phyloP scores from a whole-genome alignment of 495 filamentous ascomycete genomes.

The Pyrenula massariospora region DNA sequence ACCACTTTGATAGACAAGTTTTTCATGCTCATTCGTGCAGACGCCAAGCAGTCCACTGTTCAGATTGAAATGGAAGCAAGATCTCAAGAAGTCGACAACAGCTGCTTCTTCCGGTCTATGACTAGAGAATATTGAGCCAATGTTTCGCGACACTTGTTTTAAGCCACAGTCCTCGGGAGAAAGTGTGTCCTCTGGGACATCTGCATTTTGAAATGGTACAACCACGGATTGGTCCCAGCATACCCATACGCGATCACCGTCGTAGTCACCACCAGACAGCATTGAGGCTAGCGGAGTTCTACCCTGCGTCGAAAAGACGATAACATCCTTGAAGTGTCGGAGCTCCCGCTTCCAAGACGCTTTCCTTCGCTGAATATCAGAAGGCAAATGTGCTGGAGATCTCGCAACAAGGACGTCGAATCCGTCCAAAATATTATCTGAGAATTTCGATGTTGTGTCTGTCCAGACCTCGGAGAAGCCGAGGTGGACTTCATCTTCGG shows the following conservation, averaged over 20 bases:
- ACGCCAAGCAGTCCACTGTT: conserved; percentile 54
- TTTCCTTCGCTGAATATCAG: conserved; percentile 68
- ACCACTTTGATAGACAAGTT: conserved; percentile 49
- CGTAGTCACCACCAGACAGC: conserved; percentile 89
- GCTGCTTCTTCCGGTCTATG: conserved; percentile 11
- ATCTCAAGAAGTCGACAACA: conserved; percentile 35
- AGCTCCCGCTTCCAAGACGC: conserved; percentile 57
- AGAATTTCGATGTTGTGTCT: conserved; percentile 42
- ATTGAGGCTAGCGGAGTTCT: conserved; percentile 60
- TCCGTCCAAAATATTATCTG: conserved; percentile 48
- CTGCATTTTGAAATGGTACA: conserved; percentile 59
- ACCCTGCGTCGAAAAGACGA: conserved; percentile 71
- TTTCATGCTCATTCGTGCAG: conserved; percentile 66
- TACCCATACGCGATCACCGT: conserved; percentile 82
- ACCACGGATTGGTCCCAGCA: conserved; percentile 81
- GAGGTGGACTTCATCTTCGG: conserved; percentile 67
- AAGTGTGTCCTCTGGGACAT: conserved; percentile 31
- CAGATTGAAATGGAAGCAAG: conserved; percentile 54
- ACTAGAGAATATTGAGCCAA: conserved; percentile 26
- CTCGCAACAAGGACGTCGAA: conserved; percentile 80
- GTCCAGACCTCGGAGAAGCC: conserved; percentile 54
- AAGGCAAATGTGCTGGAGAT: conserved; percentile 65
- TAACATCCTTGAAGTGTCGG: conserved; percentile 68
- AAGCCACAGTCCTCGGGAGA: conserved; percentile 45
- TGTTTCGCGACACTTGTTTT: conserved; percentile 39